Evolutionary conservation across 1,284 basidiomycete species (phyloP), one percentile per base, ranked within the genome.

Genomic region (Caloboletus firmus): DNA sequence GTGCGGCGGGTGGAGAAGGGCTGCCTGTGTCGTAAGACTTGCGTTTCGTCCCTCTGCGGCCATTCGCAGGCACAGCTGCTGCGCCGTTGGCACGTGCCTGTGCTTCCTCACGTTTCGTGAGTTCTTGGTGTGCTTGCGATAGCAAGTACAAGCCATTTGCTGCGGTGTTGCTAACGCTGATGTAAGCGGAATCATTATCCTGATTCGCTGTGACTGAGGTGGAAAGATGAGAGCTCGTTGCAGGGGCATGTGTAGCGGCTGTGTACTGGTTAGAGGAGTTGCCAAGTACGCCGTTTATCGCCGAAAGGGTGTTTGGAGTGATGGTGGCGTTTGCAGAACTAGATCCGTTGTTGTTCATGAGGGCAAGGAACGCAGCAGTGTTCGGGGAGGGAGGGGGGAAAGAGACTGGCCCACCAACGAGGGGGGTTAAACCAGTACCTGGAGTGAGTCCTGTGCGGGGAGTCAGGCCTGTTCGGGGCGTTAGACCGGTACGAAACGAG

Each of bases 71-170:
- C 41, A 68, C 52, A 5, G 56, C 34, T 32, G 47, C 56, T 15
- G 59, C 53, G 49, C 65, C 68, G 45, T 71, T 72, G 20, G 79
- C 80, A 53, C 80, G 79, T 54, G 80, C 79, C 62, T 85, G 82
- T 0, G 83, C 82, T 69, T 92, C 90, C 67, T 96, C 94, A 24
- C 93, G 86, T 77, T 96, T 96, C n/a, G 92, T 91, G 54, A 97
- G 83, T 78, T 97, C 94, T 69, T 96, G 93, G 67, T 96, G 94
- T 22, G 94, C 94, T 71, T 97, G 93, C 8, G 87, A 91, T 53
- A 98, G 84, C 46, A 98, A 77, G 77, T 95, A 98, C 42, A 98
- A 83, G 18, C 95, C 95, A 67, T 95, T 95, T 51, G 93, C 89
- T 32, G 92, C 91, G 8, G 79, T 76, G 37, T 72, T 79, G 45